Evolutionary conservation across 306 rosid species (phyloP), one percentile per base, ranked within the genome.

Genomic region (Inga leiocalycina): DNA sequence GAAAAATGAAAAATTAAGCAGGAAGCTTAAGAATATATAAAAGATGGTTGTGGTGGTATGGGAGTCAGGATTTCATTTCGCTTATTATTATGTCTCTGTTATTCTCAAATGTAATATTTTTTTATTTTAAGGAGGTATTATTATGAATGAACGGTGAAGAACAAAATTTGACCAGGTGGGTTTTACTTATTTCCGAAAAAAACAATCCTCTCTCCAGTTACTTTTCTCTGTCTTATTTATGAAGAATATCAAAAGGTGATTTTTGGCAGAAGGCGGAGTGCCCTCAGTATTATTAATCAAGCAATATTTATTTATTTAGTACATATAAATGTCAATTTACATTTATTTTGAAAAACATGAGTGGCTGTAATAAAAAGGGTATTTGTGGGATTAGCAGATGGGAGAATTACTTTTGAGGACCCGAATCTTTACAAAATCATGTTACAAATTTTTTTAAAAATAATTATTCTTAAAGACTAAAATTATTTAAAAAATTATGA

Each of bases 1-100:
- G 85, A 83, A 77, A 76, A 70, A 76, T 76, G 89, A 81, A 62
- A 83, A 54, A 84, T 81, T 68, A 85, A 81, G 59, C 76, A 87
- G 64, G 90, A 86, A 85, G 59, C 83, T 87, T 79, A 75, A 62
- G 73, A 72, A 64, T 82, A 71, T 54, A 77, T 67, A 54, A 62
- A 39, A 64, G 59, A 77, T 43, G 82, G 71, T 54, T 45, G 6
- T 11, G 16, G 52, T 57, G 57, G 4, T 27, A 27, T 20, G 19
- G 35, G n/a, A 71, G 5, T 71, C 76, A 45, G 76, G 56, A n/a
- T 71, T 71, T 71, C 75, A 70, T 71, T 71, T 45, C 14, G 10
- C 64, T n/a, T 61, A n/a, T 72, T 72, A 45, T 72, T 44, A 20
- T 59, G 82, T 64, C 71, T 78, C 76, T 82, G 24, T 68, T 52